Base-by-base conservation (phyloP, 768 basidiomycete species). In the Mycena filopes region DNA sequence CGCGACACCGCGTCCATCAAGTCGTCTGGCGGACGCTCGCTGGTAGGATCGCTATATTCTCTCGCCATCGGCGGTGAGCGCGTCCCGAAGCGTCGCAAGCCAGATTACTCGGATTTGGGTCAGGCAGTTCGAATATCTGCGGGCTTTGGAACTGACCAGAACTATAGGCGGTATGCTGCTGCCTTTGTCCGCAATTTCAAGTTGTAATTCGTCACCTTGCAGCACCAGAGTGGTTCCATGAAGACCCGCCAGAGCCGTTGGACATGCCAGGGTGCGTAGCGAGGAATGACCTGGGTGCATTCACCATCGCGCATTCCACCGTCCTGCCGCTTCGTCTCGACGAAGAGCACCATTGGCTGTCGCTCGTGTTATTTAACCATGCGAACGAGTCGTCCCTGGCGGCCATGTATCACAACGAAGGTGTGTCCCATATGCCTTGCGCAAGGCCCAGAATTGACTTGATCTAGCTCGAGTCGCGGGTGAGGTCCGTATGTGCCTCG, bases 321-420 rank as follows among this genome's bases (percentile, higher is more conserved):
- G 68, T 69, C 3, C 11, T 69, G 21, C 64, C 63, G 9, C 59
- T 69, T 15, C 68, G 68, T 12, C 47, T 66, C 53, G 64, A 63
- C 8, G 68, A 69, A 5, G 59, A 60, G 47, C 36, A 55, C 31
- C 68, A 69, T 41, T 69, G 68, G 68, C 48, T 69, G 12, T 69
- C 68, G 18, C 53, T 69, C 26, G 41, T 63, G 53, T 29, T 69
- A 48, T 69, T 54, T 46, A 69, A 50, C 42, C 64, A 69, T 45
- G 68, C 64, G 38, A 63, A 3, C 46, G 68, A 60, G 18, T 15
- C 60, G 26, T 66, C 68, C 25, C 41, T 60, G 31, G 57, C 68
- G 23, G 60, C 64, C 23, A 66, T 69, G 64, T 66, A 69, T 47
- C 68, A 69, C 28, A 69, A 69, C 26, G 64, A 65, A 64, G 67